phyloP scores from a whole-genome alignment of 805 yeast species.

The Candida glaebosa region DNA sequence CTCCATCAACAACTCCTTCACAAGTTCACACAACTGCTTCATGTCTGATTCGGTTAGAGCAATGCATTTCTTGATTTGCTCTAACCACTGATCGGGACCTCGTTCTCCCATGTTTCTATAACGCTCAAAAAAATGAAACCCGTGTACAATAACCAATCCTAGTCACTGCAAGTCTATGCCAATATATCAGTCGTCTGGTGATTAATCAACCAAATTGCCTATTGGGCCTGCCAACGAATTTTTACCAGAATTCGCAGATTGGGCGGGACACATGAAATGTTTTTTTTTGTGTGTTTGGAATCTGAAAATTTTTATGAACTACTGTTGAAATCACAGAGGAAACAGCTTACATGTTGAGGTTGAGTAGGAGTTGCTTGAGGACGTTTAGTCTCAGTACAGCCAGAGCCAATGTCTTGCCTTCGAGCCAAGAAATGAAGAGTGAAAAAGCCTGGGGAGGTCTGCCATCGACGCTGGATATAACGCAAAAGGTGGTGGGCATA shows the following conservation, averaged over 20 bases:
- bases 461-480: constrained; percentile 14
- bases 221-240: no score
- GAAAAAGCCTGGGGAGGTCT: constrained; percentile 24
- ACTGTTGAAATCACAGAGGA: no score
- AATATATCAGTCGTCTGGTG: no score
- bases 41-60: constrained; percentile 87
- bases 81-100: constrained; percentile 97
- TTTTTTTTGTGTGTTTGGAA: no score
- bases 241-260: no score
- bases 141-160: no score
- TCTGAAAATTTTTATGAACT: no score
- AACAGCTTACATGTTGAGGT: constrained; percentile 1
- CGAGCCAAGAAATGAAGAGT: constrained; percentile 31
- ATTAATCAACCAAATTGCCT: no score
- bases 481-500: constrained; percentile 32
- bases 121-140: no score
- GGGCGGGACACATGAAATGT: no score
- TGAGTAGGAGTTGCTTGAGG: background rate
- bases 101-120: constrained; percentile 50
- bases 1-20: constrained; percentile 92
- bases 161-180: no score
- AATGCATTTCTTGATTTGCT: constrained; percentile 85
- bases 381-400: background rate
- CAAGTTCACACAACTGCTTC: constrained; percentile 95
- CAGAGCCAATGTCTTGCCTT: constrained; percentile 16